Evolutionary conservation across 1,139 yeast genomes (phyloP).

Genomic region (Candida sp.): DNA sequence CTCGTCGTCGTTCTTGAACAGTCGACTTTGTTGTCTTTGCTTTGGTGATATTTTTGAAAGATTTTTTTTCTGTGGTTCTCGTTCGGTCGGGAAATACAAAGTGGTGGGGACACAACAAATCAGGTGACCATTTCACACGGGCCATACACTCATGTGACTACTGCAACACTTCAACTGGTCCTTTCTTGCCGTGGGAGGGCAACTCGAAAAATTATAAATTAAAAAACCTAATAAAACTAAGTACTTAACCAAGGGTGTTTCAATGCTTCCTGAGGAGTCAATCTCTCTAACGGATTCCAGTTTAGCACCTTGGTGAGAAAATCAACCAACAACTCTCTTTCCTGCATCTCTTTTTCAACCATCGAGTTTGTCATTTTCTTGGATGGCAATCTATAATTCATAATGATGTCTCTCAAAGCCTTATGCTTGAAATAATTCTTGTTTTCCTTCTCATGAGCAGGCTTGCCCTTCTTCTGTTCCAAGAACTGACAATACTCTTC

Average conservation of each 20-base stretch:
- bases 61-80: neutral
- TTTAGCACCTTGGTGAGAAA: constrained; percentile 79
- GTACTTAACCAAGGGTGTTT: constrained; percentile 66
- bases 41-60: neutral
- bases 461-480: constrained; percentile 33
- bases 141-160: no score
- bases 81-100: neutral
- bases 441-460: constrained; percentile 63
- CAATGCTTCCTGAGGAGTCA: constrained; percentile 97
- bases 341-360: constrained; percentile 74
- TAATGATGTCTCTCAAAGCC: constrained; percentile 73
- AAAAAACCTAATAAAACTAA: neutral
- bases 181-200: no score
- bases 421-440: constrained; percentile 84
- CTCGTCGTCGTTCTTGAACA: neutral
- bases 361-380: constrained; percentile 67
- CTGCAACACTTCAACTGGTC: no score
- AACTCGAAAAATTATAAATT: no score
- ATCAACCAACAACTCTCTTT: constrained; percentile 74
- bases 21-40: neutral
- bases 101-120: neutral
- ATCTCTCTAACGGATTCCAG: constrained; percentile 89
- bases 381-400: constrained; percentile 75
- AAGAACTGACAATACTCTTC: constrained; percentile 45
- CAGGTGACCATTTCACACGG: no score